Base-by-base conservation (phyloP, 768 basidiomycete genomes). In the Sarcodon aspratus region DNA sequence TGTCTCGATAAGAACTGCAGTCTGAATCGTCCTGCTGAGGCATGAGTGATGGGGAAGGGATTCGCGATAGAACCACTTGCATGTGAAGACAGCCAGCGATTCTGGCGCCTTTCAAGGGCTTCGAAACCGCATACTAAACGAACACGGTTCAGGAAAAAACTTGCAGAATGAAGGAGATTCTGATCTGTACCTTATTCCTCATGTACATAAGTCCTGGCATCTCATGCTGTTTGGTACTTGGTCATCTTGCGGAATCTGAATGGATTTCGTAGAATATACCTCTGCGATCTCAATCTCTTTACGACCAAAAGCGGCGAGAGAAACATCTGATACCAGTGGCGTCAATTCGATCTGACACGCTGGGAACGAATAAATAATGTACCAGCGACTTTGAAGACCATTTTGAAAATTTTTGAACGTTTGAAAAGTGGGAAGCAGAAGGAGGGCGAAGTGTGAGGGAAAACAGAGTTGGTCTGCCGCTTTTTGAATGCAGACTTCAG, bases 241-340 rank as follows among this genome's bases (percentile, higher is more conserved):
- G 21, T 17, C 27, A 51, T 51, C 46, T 50, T 15, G 49, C 47
- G 50, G 46, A 54, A 52, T 53, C 52, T 34, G 49, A 42, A 46
- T 13, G 45, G 7, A 43, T 42, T 21, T 31, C 42, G 55, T 37
- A 38, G 48, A 57, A 50, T 65, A 57, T 67, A 95, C 94, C 84
- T 99, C 95, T 54, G 95, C 95, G 68, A 99, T 88, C 73, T 95
- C 85, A 61, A 99, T 90, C 75, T 99, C 95, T 75, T 99, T 99
- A 75, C 95, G 92, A 69, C 95, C 92, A 71, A 97, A 99, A 52
- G 95, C 95, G 64, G 96, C 96, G 64, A 99, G 89, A 61, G 94
- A 98, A 61, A 95, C 73, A 64, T 92, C 92, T 90, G 48, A 42
- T 9, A 47, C 37, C 36, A 12, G 33, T 33, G 50, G 27, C 60